Base-by-base conservation (phyloP, 2,329 filamentous ascomycete genomes). In the Amylocarpus encephaloides region DNA sequence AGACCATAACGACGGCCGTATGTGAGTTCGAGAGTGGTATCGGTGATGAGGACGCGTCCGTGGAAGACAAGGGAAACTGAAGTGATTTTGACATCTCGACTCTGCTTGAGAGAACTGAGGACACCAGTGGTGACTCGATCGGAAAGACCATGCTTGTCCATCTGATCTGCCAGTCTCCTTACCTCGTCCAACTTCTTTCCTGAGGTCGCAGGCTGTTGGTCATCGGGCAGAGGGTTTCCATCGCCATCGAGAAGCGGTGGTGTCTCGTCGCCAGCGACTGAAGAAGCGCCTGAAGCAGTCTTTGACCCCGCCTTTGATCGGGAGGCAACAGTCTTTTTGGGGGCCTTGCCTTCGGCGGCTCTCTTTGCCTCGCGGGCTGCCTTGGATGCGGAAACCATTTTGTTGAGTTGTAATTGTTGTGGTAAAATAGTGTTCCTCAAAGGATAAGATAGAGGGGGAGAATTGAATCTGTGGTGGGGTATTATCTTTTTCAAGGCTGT, bases 61-160 rank as follows among this genome's bases (percentile, higher is more conserved):
- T 98, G 94, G 82, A 98, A 98, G 58, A 96, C 92, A 62, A 98
- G 77, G 57, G 87, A 95, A 65, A 84, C 81, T 49, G 90, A 95
- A 59, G 85, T 95, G 70, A 98, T 93, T 79, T 98, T 98, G 71
- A 95, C 89, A 72, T 98, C 93, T 72, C 88, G 86, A 75, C 87
- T 94, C 61, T 87, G 78, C 57, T 80, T 72, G 57, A 92, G 82
- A 40, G 93, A 98, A 34, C 91, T 79, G 56, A 98, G 77, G 50
- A 98, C 93, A 80, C 93, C 93, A 54, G 93, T 98, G 54, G 94
- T 98, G 70, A 98, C 93, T 71, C 93, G 87, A 73, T 98, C 93
- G 12, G 93, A 97, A 59, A 98, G 79, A 66, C 93, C 93, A 68
- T 95, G 82, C 74, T 95, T 88, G 74, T 98, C 93, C 79, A 95